These are phyloP conservation scores for Epicoccum sorghinum DNA, from an alignment of 2,329 filamentous ascomycete species.

Conservation along the genomic window DNA sequence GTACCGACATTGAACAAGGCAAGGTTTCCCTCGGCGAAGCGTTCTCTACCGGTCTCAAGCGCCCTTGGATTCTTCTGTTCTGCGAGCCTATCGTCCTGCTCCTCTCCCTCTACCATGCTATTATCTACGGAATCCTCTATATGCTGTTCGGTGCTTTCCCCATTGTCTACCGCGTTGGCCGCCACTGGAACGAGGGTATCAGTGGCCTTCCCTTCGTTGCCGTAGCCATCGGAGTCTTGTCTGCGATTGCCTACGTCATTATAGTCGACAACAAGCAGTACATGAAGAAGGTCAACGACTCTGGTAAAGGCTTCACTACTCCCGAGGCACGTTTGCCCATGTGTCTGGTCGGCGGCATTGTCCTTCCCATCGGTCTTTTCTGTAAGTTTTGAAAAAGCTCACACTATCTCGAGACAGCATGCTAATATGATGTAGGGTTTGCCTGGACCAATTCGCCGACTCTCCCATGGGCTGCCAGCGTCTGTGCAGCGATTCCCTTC, in stretches of 20 bases:
- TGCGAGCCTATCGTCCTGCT: slow-evolving; percentile 72
- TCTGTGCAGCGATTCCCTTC: slow-evolving; percentile 59
- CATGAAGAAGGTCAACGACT: slow-evolving; percentile 50
- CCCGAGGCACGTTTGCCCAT: slow-evolving; percentile 70
- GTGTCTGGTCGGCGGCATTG: slow-evolving; percentile 66
- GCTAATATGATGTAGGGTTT: slow-evolving; percentile 30
- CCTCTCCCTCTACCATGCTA: slow-evolving; percentile 66
- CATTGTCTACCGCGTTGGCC: slow-evolving; percentile 65
- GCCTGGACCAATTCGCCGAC: slow-evolving; percentile 55
- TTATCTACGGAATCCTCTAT: slow-evolving; percentile 58
- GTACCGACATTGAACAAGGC: slow-evolving; percentile 50
- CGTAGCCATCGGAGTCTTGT: slow-evolving; percentile 69
- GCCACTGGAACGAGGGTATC: slow-evolving; percentile 47
- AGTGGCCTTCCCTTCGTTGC: slow-evolving; percentile 65
- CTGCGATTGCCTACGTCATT: slow-evolving; percentile 60
- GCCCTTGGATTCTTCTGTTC: slow-evolving; percentile 74
- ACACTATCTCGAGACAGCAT: background rate
- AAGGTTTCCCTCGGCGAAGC: slow-evolving; percentile 54
- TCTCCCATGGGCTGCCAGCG: slow-evolving; percentile 63
- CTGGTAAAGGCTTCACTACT: slow-evolving; percentile 62
- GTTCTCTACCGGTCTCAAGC: slow-evolving; percentile 63
- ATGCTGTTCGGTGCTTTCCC: slow-evolving; percentile 58
- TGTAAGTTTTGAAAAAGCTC: slow-evolving; percentile 23
- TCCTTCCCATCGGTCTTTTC: slow-evolving; percentile 60
- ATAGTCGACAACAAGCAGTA: slow-evolving; percentile 46